A percentile compares a stretch with the other conserved stretches of the same genome.
phyloP scores from a whole-genome alignment of 2,329 filamentous ascomycete species.

The Fusarium fujikuroi region DNA sequence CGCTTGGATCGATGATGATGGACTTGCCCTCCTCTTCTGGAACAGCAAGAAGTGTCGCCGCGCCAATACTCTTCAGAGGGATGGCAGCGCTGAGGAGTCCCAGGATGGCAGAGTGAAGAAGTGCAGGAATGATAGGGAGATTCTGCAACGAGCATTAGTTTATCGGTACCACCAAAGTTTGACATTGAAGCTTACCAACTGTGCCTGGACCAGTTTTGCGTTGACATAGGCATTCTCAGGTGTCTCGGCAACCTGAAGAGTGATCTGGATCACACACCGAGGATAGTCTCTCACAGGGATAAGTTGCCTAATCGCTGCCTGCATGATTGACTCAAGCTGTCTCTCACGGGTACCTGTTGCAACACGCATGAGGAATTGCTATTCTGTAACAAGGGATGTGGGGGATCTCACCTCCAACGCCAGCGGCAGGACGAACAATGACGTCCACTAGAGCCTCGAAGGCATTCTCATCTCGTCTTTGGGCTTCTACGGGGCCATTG shows the following conservation, averaged over 20 bases:
- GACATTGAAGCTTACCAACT: slow-evolving; percentile 60
- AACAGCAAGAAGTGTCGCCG: slow-evolving; percentile 72
- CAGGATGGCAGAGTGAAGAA: slow-evolving; percentile 82
- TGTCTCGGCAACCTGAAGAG: slow-evolving; percentile 78
- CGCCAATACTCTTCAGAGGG: slow-evolving; percentile 78
- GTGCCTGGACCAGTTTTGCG: slow-evolving; percentile 68
- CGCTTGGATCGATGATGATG: slow-evolving; percentile 69
- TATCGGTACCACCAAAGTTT: slow-evolving; percentile 16
- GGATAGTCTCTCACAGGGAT: slow-evolving; percentile 81
- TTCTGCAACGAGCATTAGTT: slow-evolving; percentile 61
- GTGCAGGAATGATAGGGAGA: slow-evolving; percentile 80
- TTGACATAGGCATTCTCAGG: slow-evolving; percentile 74
- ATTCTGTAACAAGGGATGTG: not conserved
- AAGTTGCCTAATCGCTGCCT: slow-evolving; percentile 77
- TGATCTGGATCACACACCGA: slow-evolving; percentile 81
- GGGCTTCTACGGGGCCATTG: slow-evolving; percentile 92
- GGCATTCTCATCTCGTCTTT: slow-evolving; percentile 87
- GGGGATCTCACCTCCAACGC: slow-evolving; percentile 74
- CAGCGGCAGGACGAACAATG: slow-evolving; percentile 84
- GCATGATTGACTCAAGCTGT: slow-evolving; percentile 82
- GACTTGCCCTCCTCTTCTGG: slow-evolving; percentile 53
- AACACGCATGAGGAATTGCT: slow-evolving; percentile 33
- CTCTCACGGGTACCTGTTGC: slow-evolving; percentile 74
- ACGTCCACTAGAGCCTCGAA: slow-evolving; percentile 94
- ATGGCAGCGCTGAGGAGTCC: slow-evolving; percentile 85